phyloP scores from a whole-genome alignment of 2,329 filamentous ascomycete species.

The Fusarium chuoi region DNA sequence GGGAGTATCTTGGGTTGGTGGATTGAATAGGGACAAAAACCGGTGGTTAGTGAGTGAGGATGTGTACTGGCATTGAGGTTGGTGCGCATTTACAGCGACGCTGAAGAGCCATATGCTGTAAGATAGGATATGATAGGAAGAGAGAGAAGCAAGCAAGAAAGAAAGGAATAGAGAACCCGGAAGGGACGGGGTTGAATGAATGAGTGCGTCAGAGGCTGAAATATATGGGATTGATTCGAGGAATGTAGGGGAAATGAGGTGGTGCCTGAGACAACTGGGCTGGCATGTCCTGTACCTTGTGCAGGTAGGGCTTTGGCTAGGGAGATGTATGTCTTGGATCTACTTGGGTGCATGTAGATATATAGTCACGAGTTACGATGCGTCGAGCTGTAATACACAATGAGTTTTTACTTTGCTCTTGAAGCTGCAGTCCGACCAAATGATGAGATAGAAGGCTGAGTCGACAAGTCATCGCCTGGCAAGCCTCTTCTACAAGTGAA shows the following conservation, averaged over 20 bases:
- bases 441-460: background rate
- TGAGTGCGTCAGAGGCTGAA: conserved; percentile 6
- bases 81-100: conserved; percentile 30
- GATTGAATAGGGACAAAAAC: conserved; percentile 11
- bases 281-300: conserved; percentile 1
- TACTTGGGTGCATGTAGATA: background rate
- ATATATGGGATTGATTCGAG: conserved; percentile 14
- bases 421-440: background rate
- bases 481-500: background rate
- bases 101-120: conserved; percentile 25
- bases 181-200: conserved; percentile 32
- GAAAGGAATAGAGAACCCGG: conserved; percentile 31
- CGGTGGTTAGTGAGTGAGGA: background rate
- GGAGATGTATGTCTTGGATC: conserved; percentile 19
- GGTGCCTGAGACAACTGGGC: conserved; percentile 20
- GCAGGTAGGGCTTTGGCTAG: background rate
- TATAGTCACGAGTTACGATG: conserved; percentile 5
- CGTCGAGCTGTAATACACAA: background rate
- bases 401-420: background rate
- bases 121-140: conserved; percentile 28
- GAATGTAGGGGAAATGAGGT: conserved; percentile 32
- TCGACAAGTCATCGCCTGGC: background rate
- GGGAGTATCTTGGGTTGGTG: conserved; percentile 6
- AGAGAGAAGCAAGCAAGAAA: background rate
- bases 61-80: conserved; percentile 16